Evolutionary conservation across 805 yeast species (phyloP).

Genomic region (Yarrowia divulgata): DNA sequence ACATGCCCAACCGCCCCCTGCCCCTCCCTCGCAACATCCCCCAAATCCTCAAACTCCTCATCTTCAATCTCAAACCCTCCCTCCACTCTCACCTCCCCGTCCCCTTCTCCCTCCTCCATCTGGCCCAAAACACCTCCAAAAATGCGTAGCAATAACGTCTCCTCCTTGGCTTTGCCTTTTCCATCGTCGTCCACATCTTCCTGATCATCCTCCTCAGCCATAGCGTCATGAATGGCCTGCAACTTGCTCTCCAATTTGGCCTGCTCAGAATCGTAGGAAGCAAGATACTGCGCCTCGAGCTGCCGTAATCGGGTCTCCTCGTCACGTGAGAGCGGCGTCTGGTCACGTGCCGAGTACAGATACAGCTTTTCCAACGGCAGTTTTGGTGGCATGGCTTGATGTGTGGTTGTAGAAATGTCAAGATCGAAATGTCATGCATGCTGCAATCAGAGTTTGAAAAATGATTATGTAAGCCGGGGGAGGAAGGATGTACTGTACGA

Average conservation of each 20-base stretch:
- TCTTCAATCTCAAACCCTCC: slow-evolving; percentile 34
- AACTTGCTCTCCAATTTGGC: slow-evolving; percentile 17
- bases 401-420: background rate
- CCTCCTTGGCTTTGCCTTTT: slow-evolving; percentile 1
- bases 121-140: slow-evolving; percentile 16
- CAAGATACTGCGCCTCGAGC: slow-evolving; percentile 10
- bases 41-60: slow-evolving; percentile 31
- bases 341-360: slow-evolving; percentile 32
- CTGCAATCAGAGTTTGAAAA: slow-evolving; percentile 4
- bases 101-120: slow-evolving; percentile 21
- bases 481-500: no score
- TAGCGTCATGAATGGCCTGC: slow-evolving; percentile 12
- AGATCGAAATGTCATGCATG: background rate
- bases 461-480: background rate
- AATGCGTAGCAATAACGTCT: background rate
- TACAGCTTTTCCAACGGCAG: slow-evolving; percentile 8
- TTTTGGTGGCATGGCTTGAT: background rate
- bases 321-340: slow-evolving; percentile 2
- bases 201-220: background rate
- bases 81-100: background rate
- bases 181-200: background rate
- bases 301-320: slow-evolving; percentile 14
- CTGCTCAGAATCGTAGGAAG: slow-evolving; percentile 4
- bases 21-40: background rate
- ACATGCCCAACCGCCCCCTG: no score